Base-by-base conservation (phyloP, 169 alveolate genomes). In the Eimeria acervulina region DNA sequence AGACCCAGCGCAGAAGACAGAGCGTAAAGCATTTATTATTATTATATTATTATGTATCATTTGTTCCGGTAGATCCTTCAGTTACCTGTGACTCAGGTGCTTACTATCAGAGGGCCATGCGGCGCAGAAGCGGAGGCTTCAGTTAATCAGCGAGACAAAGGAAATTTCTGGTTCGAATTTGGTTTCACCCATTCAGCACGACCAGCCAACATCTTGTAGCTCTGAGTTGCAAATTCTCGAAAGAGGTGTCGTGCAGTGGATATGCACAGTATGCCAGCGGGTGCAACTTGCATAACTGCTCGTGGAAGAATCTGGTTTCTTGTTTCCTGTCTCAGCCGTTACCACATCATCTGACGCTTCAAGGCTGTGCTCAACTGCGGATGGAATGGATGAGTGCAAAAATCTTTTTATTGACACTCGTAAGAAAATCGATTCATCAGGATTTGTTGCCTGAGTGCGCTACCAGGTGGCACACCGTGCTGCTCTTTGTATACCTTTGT, bases 51-150 rank as follows among this genome's bases (percentile, higher is more conserved):
- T n/a, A n/a, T n/a, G n/a, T n/a, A n/a, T n/a, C n/a, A n/a, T n/a
- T n/a, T n/a, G n/a, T n/a, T n/a, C n/a, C n/a, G n/a, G n/a, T n/a
- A n/a, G n/a, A n/a, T n/a, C n/a, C n/a, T n/a, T n/a, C n/a, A n/a
- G n/a, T n/a, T n/a, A n/a, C n/a, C 5, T 28, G n/a, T 83, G 76
- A 0, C 26, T 47, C 91, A 83, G 91, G 44, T 83, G 91, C 72
- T 47, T 83, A 28, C 74, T 83, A 1, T 0, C 72, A 83, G 51
- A 28, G 28, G 91, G 68, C 59, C 91, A 83, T 83, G 61, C 3
- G 19, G 91, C 91, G 47, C 47, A 26, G 47, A n/a, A 28, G 91
- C 40, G 68, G 66, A 83, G 51, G 91, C 40, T 83, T 0, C 42
- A 44, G 51, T n/a, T 40, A 0, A 83, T 6, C 72, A 52, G 31